Percentiles rank a stretch among this genome's conserved stretches.
Conservation (phyloP, 2,329 filamentous ascomycete species). For the Thelonectria discophora region DNA sequence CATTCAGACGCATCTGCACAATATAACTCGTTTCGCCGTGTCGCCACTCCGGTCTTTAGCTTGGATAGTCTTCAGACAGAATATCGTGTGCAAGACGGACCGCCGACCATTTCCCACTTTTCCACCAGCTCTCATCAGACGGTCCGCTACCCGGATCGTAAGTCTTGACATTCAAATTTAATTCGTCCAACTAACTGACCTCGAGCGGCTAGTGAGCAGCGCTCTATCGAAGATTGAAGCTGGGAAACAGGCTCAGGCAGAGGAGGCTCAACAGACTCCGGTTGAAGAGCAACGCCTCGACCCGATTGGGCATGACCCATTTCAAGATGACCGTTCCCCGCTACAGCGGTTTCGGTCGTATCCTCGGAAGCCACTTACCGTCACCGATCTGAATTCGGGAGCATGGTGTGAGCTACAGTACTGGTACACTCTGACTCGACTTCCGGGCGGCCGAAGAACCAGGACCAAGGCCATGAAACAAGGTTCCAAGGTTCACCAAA, state of each 20-base stretch:
- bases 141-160: conserved; percentile 63
- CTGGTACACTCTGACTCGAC: conserved; percentile 82
- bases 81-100: background rate
- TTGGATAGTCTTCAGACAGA: conserved; percentile 15
- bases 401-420: conserved; percentile 98
- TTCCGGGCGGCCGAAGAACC: conserved; percentile 75
- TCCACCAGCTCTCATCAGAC: conserved; percentile 36
- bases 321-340: conserved; percentile 60
- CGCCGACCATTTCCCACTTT: background rate
- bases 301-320: conserved; percentile 9
- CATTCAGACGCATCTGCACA: conserved; percentile 25
- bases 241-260: conserved; percentile 16
- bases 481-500: conserved; percentile 81
- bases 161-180: conserved; percentile 39
- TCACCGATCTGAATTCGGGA: conserved; percentile 87
- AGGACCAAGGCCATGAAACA: conserved; percentile 84
- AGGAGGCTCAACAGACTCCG: background rate
- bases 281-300: conserved; percentile 24
- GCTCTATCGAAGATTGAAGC: conserved; percentile 45
- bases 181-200: conserved; percentile 65
- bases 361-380: conserved; percentile 81
- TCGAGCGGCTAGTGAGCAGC: conserved; percentile 70
- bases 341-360: conserved; percentile 80
- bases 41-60: conserved; percentile 1
- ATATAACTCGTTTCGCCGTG: conserved; percentile 19